Evolutionary conservation across 371 early-diverging fungal species (phyloP), one percentile per base, ranked within the genome.

Genomic region (Mortierella sp.): DNA sequence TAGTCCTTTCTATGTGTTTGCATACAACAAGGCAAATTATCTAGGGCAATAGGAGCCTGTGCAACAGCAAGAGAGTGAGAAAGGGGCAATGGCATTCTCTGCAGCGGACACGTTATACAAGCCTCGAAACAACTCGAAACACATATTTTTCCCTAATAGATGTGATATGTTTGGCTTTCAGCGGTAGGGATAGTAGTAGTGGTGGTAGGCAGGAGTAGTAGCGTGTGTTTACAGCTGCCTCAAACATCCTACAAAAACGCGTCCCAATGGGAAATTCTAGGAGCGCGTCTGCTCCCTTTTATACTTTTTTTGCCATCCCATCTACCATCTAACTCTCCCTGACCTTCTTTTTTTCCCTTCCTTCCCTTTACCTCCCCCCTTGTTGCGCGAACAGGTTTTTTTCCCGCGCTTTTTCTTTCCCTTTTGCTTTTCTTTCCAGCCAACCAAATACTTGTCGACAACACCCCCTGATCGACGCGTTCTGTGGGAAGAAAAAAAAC

Each of bases 351-450:
- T 26, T 16, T 47, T 28, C 48, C 45, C 48, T 45, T 44, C 9
- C 48, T 45, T 14, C 21, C 19, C 48, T 31, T 4, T 13, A 26
- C 24, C 19, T 16, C 42, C 44, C 52, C 50, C 28, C 11, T 38
- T 48, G 72, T 47, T 71, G 72, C 48, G 47, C 50, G 52, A 72
- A 50, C 52, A 50, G 72, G 31, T 28, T 38, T 63, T 63, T 65
- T 65, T 65, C 65, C 65, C 65, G 65, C 65, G 65, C 65, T 65
- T 65, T 65, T 72, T 31, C 50, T 21, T 26, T 72, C 16, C 19
- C 21, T 2, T 44, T 31, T 42, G 44, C 38, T 8, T 70, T 72
- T 14, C 72, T 47, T 50, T 72, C 52, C 48, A 44, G 31, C 50
- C 72, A 72, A 50, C 45, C 72, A 31, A 42, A 50, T 9, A 3